phyloP scores from a whole-genome alignment of 2,329 filamentous ascomycete species.

The Ophiostoma tasmaniense region DNA sequence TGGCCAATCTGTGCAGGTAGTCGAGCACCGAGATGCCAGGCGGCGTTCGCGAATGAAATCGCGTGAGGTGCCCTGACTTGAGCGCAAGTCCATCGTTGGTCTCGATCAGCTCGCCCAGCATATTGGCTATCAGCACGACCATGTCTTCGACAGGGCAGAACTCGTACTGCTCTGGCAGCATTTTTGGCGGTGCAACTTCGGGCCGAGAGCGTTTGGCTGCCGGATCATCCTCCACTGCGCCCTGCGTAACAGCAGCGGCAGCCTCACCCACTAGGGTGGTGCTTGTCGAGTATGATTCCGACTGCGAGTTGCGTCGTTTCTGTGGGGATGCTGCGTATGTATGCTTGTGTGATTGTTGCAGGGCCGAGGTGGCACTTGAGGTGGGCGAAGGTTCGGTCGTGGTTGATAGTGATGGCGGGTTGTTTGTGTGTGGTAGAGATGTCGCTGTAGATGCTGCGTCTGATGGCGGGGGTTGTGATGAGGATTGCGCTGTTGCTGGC shows the following conservation, averaged over 20 bases:
- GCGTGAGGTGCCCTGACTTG: conserved; percentile 74
- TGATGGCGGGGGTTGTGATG: not conserved
- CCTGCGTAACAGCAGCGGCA: conserved; percentile 22
- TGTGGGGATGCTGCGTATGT: conserved; percentile 20
- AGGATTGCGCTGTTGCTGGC: not conserved
- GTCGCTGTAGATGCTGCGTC: not conserved
- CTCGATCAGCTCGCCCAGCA: conserved; percentile 89
- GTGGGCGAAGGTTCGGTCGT: not conserved
- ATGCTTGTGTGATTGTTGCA: conserved; percentile 11
- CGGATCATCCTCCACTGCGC: conserved; percentile 13
- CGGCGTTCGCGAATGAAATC: conserved; percentile 82
- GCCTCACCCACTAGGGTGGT: not conserved
- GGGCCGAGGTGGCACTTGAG: not conserved
- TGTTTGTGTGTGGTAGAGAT: conserved; percentile 7
- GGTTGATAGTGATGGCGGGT: not conserved
- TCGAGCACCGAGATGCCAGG: conserved; percentile 92
- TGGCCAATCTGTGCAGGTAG: conserved; percentile 85
- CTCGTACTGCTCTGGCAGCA: conserved; percentile 69
- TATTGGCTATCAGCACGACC: conserved; percentile 83
- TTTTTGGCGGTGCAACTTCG: conserved; percentile 43
- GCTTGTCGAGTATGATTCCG: conserved; percentile 26
- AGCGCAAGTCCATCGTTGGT: conserved; percentile 86
- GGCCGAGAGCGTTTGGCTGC: conserved; percentile 46
- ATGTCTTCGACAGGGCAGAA: conserved; percentile 75
- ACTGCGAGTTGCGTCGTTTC: conserved; percentile 40